These are phyloP conservation scores for Jatropha curcas DNA, from an alignment of 345 rosid genomes.

Conservation along the genomic window DNA sequence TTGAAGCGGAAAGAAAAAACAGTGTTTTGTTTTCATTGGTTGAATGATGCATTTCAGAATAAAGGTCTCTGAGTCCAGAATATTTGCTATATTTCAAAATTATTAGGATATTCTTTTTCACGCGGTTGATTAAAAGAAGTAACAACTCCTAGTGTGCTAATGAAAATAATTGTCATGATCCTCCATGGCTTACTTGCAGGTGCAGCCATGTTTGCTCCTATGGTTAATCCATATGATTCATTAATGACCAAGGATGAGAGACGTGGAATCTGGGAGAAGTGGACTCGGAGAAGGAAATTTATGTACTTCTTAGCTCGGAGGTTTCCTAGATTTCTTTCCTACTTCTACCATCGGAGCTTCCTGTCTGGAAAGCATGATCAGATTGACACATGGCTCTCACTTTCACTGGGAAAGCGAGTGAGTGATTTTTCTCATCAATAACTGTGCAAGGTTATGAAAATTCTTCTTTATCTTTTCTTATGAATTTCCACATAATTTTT, in stretches of 20 bases:
- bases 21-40: background rate
- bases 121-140: background rate
- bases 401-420: slow-evolving; percentile 59
- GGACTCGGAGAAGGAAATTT: slow-evolving; percentile 57
- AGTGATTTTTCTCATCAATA: slow-evolving; percentile 20
- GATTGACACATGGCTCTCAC: slow-evolving; percentile 63
- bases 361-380: slow-evolving; percentile 65
- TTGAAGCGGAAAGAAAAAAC: background rate
- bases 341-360: slow-evolving; percentile 50
- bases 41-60: background rate
- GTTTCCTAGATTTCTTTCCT: slow-evolving; percentile 51
- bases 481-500: background rate
- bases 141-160: background rate
- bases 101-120: background rate
- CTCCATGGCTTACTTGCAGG: slow-evolving; percentile 35
- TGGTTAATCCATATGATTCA: slow-evolving; percentile 69
- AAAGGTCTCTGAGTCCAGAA: background rate
- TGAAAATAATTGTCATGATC: background rate
- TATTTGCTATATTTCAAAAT: background rate
- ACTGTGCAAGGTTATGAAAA: background rate
- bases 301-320: slow-evolving; percentile 64
- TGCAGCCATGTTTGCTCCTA: slow-evolving; percentile 66
- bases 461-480: background rate
- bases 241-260: slow-evolving; percentile 56
- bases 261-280: slow-evolving; percentile 52